A percentile compares a stretch with the other conserved stretches of the same genome.
phyloP scores from a whole-genome alignment of 2,329 filamentous ascomycete genomes.

The Fusarium chaquense region DNA sequence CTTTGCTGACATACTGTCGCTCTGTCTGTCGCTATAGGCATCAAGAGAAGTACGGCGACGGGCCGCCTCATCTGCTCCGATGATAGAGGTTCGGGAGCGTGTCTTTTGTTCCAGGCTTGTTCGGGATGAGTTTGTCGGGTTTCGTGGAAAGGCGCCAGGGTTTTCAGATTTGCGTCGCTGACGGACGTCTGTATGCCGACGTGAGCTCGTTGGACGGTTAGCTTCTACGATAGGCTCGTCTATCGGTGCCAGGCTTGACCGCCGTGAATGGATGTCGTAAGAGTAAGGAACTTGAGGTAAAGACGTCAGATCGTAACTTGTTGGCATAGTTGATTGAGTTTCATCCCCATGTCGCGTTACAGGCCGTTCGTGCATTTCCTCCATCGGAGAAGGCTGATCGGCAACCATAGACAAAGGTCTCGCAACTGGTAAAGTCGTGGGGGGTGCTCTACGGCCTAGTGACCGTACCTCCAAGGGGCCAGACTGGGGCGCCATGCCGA shows the following conservation, averaged over 20 bases:
- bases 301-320: slow-evolving; percentile 33
- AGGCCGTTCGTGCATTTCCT: slow-evolving; percentile 48
- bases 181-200: slow-evolving; percentile 50
- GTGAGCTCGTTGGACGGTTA: slow-evolving; percentile 42
- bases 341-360: slow-evolving; percentile 48
- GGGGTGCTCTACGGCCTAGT: slow-evolving; percentile 49
- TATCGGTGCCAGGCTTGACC: slow-evolving; percentile 40
- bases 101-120: slow-evolving; percentile 34
- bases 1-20: slow-evolving; percentile 38
- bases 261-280: slow-evolving; percentile 39
- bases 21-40: slow-evolving; percentile 42
- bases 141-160: slow-evolving; percentile 21
- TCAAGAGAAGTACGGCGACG: slow-evolving; percentile 53
- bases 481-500: slow-evolving; percentile 31
- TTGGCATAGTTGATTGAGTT: slow-evolving; percentile 16
- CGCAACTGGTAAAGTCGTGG: slow-evolving; percentile 61
- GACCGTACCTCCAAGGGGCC: slow-evolving; percentile 34
- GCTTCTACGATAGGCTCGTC: slow-evolving; percentile 34
- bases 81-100: slow-evolving; percentile 40
- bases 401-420: slow-evolving; percentile 67
- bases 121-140: slow-evolving; percentile 25
- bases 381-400: slow-evolving; percentile 62
- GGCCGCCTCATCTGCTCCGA: slow-evolving; percentile 30
- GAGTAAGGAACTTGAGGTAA: slow-evolving; percentile 24
- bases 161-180: slow-evolving; percentile 49